phyloP scores from a whole-genome alignment of 345 rosid species.

The Gossypium sturtianum region DNA sequence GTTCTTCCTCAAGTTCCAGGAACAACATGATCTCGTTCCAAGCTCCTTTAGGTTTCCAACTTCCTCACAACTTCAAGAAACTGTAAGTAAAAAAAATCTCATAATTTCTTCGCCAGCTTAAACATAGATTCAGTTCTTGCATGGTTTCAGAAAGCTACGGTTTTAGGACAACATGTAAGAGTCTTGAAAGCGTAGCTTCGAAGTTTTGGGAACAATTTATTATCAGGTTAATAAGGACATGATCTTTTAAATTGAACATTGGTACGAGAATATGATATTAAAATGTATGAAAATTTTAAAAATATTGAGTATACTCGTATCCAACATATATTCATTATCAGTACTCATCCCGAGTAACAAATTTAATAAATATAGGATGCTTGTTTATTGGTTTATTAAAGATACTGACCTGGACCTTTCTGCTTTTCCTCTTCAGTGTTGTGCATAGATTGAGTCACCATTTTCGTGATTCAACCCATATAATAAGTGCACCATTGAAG shows the following conservation, averaged over 20 bases:
- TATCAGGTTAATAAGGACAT: no score
- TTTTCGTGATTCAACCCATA: conserved; percentile 74
- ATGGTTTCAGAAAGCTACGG: not conserved
- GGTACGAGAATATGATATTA: no score
- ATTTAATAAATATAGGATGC: not conserved
- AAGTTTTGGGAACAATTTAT: no score
- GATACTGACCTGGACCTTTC: not conserved
- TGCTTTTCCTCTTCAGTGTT: conserved; percentile 32
- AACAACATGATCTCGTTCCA: conserved; percentile 28
- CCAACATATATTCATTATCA: not conserved
- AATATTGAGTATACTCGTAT: not conserved
- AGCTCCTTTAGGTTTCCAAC: conserved; percentile 36
- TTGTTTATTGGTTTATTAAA: not conserved
- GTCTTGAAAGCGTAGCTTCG: no score
- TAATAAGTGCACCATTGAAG: conserved; percentile 39
- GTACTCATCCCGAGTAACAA: not conserved
- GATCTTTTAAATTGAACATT: no score
- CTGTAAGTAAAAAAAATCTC: conserved; percentile 41
- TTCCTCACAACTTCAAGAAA: conserved; percentile 78
- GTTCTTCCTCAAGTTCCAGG: conserved; percentile 32
- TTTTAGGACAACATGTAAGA: no score
- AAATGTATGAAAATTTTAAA: no score
- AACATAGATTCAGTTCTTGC: not conserved
- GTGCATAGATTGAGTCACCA: conserved; percentile 81
- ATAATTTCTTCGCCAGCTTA: not conserved